Base-by-base conservation (phyloP, 2,329 filamentous ascomycete genomes). In the Zymoseptoria crescenta region DNA sequence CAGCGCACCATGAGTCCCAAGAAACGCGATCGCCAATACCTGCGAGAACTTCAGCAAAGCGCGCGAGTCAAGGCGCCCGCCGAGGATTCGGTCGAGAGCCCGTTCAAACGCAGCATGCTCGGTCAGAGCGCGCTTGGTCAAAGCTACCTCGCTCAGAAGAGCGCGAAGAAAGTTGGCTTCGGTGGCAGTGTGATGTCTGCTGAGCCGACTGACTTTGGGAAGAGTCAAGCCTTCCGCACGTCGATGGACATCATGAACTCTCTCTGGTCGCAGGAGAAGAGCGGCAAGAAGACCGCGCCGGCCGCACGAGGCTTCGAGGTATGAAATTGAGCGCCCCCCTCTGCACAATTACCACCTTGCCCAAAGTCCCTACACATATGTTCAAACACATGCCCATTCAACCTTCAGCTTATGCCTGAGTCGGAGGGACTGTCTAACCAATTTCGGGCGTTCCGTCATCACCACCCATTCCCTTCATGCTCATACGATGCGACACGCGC, bases 181-280 rank as follows among this genome's bases (percentile, higher is more conserved):
- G 64, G 61, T 48, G 57, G 56, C 9, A 66, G 59, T 52, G 62
- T 57, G 1, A 49, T 66, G 28, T 60, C 30, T 2, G 52, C 20
- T 24, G 54, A 45, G 48, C 61, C 58, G 56, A 35, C 60, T 27
- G 59, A 62, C 19, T 56, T 70, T 6, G 62, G 64, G 24, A 67
- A 67, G 59, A 71, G 68, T 50, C 83, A 84, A 64, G 87, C 87
- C 0, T 93, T 96, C 74, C 83, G 86, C 20, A 96, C 88, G 20
- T 92, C 89, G 70, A 96, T 97, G 76, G 94, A 96, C 77, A 79
- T 96, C 72, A 96, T 96, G 91, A 93, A 96, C 72, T 96, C 91
- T 53, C 79, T 96, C 58, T 96, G 95, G 75, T 88, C 89, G 73
- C 84, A 87, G 74, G 85, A 75, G 62, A 85, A 83, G 77, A 80